Base-by-base conservation (phyloP, 2,329 filamentous ascomycete genomes). In the Fonsecaea nubica region DNA sequence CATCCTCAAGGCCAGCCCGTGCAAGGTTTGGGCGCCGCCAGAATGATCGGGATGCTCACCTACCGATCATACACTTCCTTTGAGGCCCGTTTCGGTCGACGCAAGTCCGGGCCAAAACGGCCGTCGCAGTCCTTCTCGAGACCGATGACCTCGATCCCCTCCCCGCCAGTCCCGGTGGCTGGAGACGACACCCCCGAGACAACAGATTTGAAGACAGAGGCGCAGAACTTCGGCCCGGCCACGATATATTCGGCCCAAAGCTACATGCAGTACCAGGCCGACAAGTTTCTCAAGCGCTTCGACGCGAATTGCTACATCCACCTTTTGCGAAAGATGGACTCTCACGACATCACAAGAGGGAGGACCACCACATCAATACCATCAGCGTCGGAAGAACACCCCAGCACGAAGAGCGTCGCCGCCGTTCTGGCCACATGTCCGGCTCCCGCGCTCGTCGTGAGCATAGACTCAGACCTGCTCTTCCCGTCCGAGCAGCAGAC, bases 221-320 rank as follows among this genome's bases (percentile, higher is more conserved):
- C 38, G 15, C 38, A 50, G 13, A 36, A 18, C 3, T 42, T 58
- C 55, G 55, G 55, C 35, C 62, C 42, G 36, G 52, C 32, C 61
- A 54, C 50, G n/a, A 63, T 72, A 82, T 99, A 98, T 80, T 97
- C 94, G 0, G 94, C 94, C 0, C 95, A 99, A 78, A 97, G 93
- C 0, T 99, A 99, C 79, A 86, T 99, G 53, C 90, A 95, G 21
- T 98, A 99, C 79, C 95, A 99, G 80, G 94, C 92, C 63, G 87
- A 90, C 74, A 98, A 99, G 79, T 99, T 99, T 74, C 94, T 98
- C 74, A 93, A 92, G 78, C 90, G 95, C 9, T 99, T 98, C 78
- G 95, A 99, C 78, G 92, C 93, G 75, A 98, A 98, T 78, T 98
- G 95, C 81, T 99, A 99, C 81, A 98, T 99, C 73, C 93, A 95